Evolutionary conservation across 305 asterid species (phyloP).

Genomic region (Nicotiana rustica): DNA sequence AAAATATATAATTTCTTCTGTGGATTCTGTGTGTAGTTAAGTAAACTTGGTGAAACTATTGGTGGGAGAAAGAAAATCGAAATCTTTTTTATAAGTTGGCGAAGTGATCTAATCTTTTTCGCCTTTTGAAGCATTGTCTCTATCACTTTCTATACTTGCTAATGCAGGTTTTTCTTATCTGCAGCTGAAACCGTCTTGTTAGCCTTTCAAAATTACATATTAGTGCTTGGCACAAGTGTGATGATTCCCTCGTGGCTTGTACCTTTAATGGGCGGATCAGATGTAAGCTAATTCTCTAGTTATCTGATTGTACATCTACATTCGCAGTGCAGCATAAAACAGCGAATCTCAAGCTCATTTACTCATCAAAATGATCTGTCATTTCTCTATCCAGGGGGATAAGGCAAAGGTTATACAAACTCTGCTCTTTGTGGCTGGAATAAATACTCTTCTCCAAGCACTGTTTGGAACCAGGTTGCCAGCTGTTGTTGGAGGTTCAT

Average conservation of each 20-base stretch:
- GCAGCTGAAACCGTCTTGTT: slow-evolving; percentile 97
- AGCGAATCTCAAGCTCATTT: neutral
- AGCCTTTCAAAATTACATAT: slow-evolving; percentile 94
- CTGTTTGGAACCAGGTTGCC: slow-evolving; percentile 96
- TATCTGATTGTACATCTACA: neutral
- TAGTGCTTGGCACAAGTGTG: slow-evolving; percentile 90
- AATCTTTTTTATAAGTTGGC: neutral
- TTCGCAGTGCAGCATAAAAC: neutral
- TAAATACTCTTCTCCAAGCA: slow-evolving; percentile 94
- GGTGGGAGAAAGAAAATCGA: neutral
- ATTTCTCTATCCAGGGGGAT: slow-evolving; percentile 68
- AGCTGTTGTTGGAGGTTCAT: slow-evolving; percentile 94
- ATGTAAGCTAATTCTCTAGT: slow-evolving; percentile 61
- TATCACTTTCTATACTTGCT: neutral
- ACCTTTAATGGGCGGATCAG: slow-evolving; percentile 91
- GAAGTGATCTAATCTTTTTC: neutral
- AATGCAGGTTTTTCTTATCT: slow-evolving; percentile 22
- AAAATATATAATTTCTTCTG: neutral
- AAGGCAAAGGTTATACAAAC: slow-evolving; percentile 93
- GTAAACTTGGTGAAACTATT: neutral
- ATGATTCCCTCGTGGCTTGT: slow-evolving; percentile 93
- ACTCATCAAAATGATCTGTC: neutral
- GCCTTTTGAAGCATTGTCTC: neutral
- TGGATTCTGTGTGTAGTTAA: neutral
- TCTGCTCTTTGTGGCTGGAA: slow-evolving; percentile 88